Evolutionary conservation across 2,329 filamentous ascomycete species (phyloP), one percentile per base, ranked within the genome.

Genomic region (Fusarium sp.): DNA sequence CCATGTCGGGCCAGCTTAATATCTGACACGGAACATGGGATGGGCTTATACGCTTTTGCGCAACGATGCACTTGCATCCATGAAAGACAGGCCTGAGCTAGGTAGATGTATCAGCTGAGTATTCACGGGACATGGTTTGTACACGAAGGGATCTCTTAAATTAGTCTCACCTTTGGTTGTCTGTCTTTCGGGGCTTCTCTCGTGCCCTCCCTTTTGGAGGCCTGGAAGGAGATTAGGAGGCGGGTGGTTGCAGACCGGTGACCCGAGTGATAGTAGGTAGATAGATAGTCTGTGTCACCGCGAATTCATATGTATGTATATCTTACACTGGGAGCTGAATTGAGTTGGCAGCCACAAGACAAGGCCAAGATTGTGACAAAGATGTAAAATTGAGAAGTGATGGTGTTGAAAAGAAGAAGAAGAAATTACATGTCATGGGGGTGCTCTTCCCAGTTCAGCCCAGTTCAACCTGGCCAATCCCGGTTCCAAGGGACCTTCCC

Each of bases 51-150:
- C 45, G 60, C 63, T 68, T 45, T 72, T 73, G 75, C 56, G 48
- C 51, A 69, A 68, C 64, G 64, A 73, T 64, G 60, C 67, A 68
- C 74, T 77, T 66, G 63, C 68, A 73, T 76, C 69, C 69, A 75
- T 76, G 57, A 73, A 73, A 65, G 63, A 68, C 62, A 48, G 70
- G 69, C 70, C 69, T 69, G 66, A 64, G 70, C 70, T 52, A 76
- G 65, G 19, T 39, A 48, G 29, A 54, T 55, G 63, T 54, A 42
- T 67, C 39, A 67, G 57, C 42, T 29, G 29, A 27, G 39, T 18
- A 42, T 44, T 45, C 52, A 37, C 27, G 18, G 39, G 35, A 39
- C 19, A 49, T 27, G 35, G 42, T 58, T 37, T 21, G 45, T 42
- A 60, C n/a, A 60, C 29, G 48, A 35, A 31, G 46, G 31, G 23